Evolutionary conservation across 148 eudicot genomes (phyloP).

Genomic region (Agrostemma githago): DNA sequence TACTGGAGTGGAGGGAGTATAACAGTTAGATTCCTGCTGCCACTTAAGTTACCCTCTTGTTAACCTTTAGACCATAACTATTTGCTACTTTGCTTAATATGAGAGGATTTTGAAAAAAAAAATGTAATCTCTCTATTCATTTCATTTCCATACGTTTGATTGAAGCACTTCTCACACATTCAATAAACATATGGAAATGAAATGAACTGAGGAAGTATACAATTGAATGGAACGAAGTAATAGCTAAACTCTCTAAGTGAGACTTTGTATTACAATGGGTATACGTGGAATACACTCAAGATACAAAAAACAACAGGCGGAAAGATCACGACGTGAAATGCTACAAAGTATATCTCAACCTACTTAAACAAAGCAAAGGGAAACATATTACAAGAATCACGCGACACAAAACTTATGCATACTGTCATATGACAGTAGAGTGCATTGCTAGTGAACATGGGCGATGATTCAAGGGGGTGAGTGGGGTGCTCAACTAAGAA

Average conservation of each 20-base stretch:
- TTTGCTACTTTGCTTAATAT: not conserved
- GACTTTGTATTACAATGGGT: not conserved
- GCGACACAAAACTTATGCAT: not conserved
- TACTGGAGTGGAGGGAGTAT: not conserved
- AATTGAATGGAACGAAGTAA: too few species aligned
- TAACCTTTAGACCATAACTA: not conserved
- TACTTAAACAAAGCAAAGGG: not conserved
- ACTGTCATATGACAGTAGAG: not conserved
- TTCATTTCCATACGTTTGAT: too few species aligned
- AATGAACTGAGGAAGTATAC: too few species aligned
- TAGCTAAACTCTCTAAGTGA: not conserved
- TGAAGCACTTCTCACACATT: too few species aligned
- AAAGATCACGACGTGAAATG: not conserved
- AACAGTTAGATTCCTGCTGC: not conserved
- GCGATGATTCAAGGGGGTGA: too few species aligned
- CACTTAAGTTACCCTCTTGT: not conserved
- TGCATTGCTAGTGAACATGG: too few species aligned
- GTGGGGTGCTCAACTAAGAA: too few species aligned
- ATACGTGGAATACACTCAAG: not conserved
- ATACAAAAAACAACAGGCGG: not conserved
- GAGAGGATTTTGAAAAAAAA: too few species aligned
- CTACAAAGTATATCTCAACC: not conserved
- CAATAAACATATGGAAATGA: not conserved
- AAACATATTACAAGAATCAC: not conserved
- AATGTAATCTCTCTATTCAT: too few species aligned